Evolutionary conservation across 306 rosid genomes (phyloP), one percentile per base, ranked within the genome.

Genomic region (Canavalia gladiata): DNA sequence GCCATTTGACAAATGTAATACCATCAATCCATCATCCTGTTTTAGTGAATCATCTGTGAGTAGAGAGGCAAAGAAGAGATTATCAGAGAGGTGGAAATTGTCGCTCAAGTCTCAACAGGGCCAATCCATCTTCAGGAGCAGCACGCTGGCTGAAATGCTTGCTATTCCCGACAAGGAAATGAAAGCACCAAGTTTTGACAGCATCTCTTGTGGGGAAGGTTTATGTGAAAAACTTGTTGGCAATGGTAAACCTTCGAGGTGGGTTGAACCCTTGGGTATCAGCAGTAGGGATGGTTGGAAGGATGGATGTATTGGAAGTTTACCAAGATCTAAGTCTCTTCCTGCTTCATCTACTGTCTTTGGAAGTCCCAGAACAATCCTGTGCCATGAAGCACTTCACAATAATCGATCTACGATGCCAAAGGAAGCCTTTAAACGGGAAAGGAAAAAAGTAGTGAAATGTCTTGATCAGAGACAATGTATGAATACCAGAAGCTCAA

Each of bases 261-360:
- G 50, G 64, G 66, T 55, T 55, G 77, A 72, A 39, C 77, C 77
- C 37, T 9, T 72, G 42, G 77, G 77, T 37, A 55, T 72, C 30
- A 72, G 77, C 66, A 72, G 77, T 29, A 52, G 50, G 66, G 77
- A 72, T 55, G 65, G 77, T 37, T 72, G 77, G 77, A 54, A 72
- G 77, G 77, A 72, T 9, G 77, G 10, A 18, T 72, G 33, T 37
- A 55, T 72, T 18, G 77, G 52, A 18, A 72, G 65, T 55, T 72
- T 72, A 5, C 25, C 39, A 2, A 72, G 77, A 51, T 72, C 77
- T 3, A 52, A 54, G 11, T 72, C 77, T 2, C 65, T 72, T 72
- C 77, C 77, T 72, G 37, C 77, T 25, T 72, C 77, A 9, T 72
- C 64, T 72, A 72, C 66, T n/a, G 5, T 39, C 35, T 72, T 54